phyloP scores from a whole-genome alignment of 176 grass and related monocot species.

The Ensete glaucum region DNA sequence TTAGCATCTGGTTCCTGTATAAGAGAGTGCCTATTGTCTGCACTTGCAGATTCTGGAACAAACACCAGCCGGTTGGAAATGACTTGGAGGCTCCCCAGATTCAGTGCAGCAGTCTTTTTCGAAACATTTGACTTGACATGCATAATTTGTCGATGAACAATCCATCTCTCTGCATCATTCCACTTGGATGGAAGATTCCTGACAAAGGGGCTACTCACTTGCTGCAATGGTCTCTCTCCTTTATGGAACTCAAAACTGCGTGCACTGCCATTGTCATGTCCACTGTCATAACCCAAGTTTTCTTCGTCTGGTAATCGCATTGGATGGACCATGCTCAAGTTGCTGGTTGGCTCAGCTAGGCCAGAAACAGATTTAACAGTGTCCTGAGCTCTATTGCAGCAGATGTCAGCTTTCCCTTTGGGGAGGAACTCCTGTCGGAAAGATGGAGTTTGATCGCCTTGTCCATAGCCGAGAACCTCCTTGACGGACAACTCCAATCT shows the following conservation, averaged over 20 bases:
- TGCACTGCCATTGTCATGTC: slow-evolving; percentile 20
- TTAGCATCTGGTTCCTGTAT: slow-evolving; percentile 1
- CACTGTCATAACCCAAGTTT: slow-evolving; percentile 32
- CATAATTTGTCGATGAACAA: slow-evolving; percentile 60
- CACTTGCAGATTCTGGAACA: slow-evolving; percentile 26
- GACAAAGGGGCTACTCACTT: slow-evolving; percentile 34
- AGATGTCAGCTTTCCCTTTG: slow-evolving; percentile 3
- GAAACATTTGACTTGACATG: slow-evolving; percentile 67
- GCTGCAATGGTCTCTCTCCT: slow-evolving; percentile 33
- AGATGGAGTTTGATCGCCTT: slow-evolving; percentile 1
- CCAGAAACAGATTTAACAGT: neutral
- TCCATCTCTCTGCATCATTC: slow-evolving; percentile 99
- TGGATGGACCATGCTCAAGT: slow-evolving; percentile 9
- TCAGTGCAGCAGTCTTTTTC: slow-evolving; percentile 28
- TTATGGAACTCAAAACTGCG: slow-evolving; percentile 67
- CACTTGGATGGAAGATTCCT: slow-evolving; percentile 84
- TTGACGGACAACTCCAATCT: slow-evolving; percentile 17
- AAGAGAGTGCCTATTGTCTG: slow-evolving; percentile 1
- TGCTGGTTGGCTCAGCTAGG: neutral
- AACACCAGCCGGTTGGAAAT: slow-evolving; percentile 15
- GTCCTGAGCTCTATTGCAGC: neutral
- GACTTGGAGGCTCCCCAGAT: slow-evolving; percentile 10
- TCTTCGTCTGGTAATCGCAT: slow-evolving; percentile 15
- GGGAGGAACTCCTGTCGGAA: slow-evolving; percentile 10
- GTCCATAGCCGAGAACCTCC: neutral